Evolutionary conservation across 768 basidiomycete species (phyloP).

Genomic region (Boletus edulis): DNA sequence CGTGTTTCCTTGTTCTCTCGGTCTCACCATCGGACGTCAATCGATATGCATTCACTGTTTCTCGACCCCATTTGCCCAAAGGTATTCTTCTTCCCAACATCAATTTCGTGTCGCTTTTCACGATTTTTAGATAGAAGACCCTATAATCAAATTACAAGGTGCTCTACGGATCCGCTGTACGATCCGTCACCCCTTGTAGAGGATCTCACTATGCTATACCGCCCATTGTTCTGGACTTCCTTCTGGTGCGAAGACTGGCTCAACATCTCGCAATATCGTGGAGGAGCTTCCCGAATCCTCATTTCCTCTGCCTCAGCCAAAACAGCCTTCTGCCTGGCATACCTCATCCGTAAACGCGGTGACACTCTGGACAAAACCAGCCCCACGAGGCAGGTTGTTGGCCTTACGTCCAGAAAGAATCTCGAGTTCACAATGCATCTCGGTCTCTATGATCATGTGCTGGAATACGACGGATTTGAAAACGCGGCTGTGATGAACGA

Average conservation of each 20-base stretch:
- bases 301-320: constrained; percentile 73
- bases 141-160: constrained; percentile 67
- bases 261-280: constrained; percentile 47
- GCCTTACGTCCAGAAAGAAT: constrained; percentile 60
- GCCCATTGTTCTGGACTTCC: constrained; percentile 73
- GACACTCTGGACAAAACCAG: not conserved
- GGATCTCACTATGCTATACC: constrained; percentile 69
- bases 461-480: constrained; percentile 51
- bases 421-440: constrained; percentile 51
- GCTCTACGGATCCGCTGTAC: constrained; percentile 54
- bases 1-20: constrained; percentile 53
- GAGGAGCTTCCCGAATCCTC: constrained; percentile 45
- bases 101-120: not conserved
- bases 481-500: constrained; percentile 30
- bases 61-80: constrained; percentile 58
- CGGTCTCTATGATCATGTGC: constrained; percentile 54
- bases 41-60: constrained; percentile 51
- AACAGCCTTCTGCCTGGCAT: constrained; percentile 69
- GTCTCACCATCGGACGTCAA: constrained; percentile 53
- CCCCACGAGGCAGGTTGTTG: constrained; percentile 42
- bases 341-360: constrained; percentile 50
- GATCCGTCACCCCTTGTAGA: constrained; percentile 45
- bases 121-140: constrained; percentile 55
- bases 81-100: constrained; percentile 33
- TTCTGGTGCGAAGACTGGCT: constrained; percentile 78